Conservation (phyloP, 2,329 filamentous ascomycete genomes). For the Xylariaceae sp. region DNA sequence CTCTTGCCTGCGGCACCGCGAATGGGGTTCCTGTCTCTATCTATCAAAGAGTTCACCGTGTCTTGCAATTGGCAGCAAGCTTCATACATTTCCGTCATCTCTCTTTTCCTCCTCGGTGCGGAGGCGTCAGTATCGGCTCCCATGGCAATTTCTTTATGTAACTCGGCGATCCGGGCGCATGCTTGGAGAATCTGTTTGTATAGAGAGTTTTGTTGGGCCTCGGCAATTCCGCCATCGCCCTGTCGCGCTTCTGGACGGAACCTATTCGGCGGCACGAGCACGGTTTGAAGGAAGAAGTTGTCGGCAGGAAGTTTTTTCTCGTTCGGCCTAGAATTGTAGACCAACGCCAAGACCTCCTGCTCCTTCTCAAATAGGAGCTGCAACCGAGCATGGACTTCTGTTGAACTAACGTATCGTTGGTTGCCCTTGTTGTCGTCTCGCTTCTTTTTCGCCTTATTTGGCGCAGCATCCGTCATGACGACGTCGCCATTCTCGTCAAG, state of each 20-base stretch:
- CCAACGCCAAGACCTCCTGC: slow-evolving; percentile 71
- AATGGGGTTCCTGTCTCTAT: slow-evolving; percentile 78
- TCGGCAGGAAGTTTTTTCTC: slow-evolving; percentile 65
- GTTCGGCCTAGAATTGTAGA: slow-evolving; percentile 71
- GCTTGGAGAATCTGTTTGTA: slow-evolving; percentile 79
- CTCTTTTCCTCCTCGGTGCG: slow-evolving; percentile 41
- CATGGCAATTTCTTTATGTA: slow-evolving; percentile 61
- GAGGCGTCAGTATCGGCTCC: slow-evolving; percentile 33
- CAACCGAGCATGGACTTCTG: slow-evolving; percentile 76
- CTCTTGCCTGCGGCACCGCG: slow-evolving; percentile 70
- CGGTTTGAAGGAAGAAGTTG: slow-evolving; percentile 87
- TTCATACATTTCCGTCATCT: slow-evolving; percentile 72
- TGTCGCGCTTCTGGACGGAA: slow-evolving; percentile 83
- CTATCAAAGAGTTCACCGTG: slow-evolving; percentile 85
- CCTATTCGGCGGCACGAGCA: slow-evolving; percentile 87
- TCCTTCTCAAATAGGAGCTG: slow-evolving; percentile 80
- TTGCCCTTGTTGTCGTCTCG: slow-evolving; percentile 34
- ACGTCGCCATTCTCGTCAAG: slow-evolving; percentile 52
- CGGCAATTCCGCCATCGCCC: slow-evolving; percentile 73
- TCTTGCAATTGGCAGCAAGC: slow-evolving; percentile 83
- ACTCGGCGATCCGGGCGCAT: slow-evolving; percentile 66
- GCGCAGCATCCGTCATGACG: slow-evolving; percentile 48
- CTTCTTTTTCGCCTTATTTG: slow-evolving; percentile 31
- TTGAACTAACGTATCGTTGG: slow-evolving; percentile 74
- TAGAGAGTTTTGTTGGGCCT: slow-evolving; percentile 80